phyloP scores from a whole-genome alignment of 2,329 filamentous ascomycete genomes.

The Penicillium sp. region DNA sequence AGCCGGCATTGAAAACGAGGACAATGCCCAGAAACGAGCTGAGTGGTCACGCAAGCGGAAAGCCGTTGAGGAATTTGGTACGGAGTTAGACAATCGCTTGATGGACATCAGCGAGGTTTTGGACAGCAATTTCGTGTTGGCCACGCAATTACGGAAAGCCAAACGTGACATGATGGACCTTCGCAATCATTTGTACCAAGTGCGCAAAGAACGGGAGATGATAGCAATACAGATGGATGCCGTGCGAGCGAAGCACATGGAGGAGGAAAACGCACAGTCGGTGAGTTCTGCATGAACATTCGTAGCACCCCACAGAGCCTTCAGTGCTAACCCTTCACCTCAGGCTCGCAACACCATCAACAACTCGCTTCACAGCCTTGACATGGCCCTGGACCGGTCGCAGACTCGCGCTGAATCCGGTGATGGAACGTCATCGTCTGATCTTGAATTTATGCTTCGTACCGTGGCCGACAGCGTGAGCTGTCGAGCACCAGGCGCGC shows the following conservation, averaged over 20 bases:
- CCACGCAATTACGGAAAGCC: conserved; percentile 40
- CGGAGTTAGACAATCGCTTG: conserved; percentile 45
- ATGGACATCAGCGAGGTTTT: conserved; percentile 49
- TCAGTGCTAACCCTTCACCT: conserved; percentile 7
- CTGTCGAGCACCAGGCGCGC: conserved; percentile 30
- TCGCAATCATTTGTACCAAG: conserved; percentile 42
- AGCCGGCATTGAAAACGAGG: conserved; percentile 36
- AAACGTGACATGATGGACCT: conserved; percentile 42
- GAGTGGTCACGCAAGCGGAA: conserved; percentile 43
- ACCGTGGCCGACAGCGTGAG: conserved; percentile 39
- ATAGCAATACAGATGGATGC: conserved; percentile 48
- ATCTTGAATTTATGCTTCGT: conserved; percentile 41
- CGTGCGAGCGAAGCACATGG: conserved; percentile 38
- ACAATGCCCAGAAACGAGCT: conserved; percentile 33
- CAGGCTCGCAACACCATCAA: conserved; percentile 38
- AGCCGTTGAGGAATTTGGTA: conserved; percentile 44
- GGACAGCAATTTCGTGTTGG: conserved; percentile 45
- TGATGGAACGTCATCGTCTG: conserved; percentile 25
- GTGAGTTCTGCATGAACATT: conserved; percentile 19
- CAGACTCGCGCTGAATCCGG: conserved; percentile 20
- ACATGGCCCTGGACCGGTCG: conserved; percentile 37
- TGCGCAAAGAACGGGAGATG: conserved; percentile 46
- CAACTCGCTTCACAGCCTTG: conserved; percentile 39
- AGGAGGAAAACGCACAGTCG: conserved; percentile 32
- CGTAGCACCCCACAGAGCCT: too few species aligned